Conservation (phyloP, 495 filamentous ascomycete species). For the Penicillium steckii region DNA sequence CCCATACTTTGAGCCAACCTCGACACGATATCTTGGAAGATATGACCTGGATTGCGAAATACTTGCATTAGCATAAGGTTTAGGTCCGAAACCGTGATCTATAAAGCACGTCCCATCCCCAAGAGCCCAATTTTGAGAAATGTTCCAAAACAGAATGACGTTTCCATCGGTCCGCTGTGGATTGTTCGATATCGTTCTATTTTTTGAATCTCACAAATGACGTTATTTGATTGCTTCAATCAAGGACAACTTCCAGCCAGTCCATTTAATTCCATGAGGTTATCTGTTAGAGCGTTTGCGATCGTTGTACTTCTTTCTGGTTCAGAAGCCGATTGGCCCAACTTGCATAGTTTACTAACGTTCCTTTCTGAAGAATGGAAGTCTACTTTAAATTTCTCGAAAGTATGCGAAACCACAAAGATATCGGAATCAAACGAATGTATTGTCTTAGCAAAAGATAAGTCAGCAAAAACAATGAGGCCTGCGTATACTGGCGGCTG, state of each 20-base stretch:
- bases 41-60: neutral
- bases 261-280: neutral
- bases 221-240: too few species aligned
- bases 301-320: too few species aligned
- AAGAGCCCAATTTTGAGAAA: neutral
- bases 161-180: too few species aligned
- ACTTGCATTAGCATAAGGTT: neutral
- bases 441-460: conserved; percentile 7
- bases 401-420: too few species aligned
- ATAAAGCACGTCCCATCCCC: neutral
- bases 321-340: too few species aligned
- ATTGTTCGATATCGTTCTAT: too few species aligned
- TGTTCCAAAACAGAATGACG: neutral
- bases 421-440: conserved; percentile 5
- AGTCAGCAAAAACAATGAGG: neutral
- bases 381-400: too few species aligned
- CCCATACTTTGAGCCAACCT: neutral
- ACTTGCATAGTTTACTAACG: too few species aligned
- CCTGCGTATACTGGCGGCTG: neutral
- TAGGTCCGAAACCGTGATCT: neutral
- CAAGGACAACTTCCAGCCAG: too few species aligned
- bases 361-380: too few species aligned
- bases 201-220: too few species aligned
- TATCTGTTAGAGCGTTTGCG: neutral
- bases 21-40: too few species aligned